Evolutionary conservation across 1,139 yeast genomes (phyloP).

Genomic region (Nakaseomyces glabratus): DNA sequence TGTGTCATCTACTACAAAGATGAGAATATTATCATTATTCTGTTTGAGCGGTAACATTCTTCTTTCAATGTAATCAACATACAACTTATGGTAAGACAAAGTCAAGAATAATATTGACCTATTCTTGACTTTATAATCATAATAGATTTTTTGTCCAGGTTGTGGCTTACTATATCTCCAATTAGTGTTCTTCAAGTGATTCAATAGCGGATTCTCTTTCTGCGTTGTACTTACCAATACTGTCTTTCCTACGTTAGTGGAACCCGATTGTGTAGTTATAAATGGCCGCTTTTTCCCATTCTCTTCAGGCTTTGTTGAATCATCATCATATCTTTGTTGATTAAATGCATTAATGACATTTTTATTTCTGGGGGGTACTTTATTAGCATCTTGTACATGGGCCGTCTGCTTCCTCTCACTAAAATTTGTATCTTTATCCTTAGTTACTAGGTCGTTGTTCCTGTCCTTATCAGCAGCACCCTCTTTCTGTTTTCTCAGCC

Average conservation of each 20-base stretch:
- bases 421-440: no score
- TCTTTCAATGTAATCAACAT: constrained; percentile 76
- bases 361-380: no score
- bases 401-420: background rate
- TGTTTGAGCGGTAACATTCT: constrained; percentile 53
- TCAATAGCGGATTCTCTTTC: constrained; percentile 51
- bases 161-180: constrained; percentile 39
- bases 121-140: constrained; percentile 56
- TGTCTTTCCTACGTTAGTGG: constrained; percentile 18
- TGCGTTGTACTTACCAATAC: constrained; percentile 46
- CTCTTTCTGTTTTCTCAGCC: constrained; percentile 32
- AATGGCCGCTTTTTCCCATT: constrained; percentile 11
- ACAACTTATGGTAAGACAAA: constrained; percentile 72
- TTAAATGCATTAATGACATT: constrained; percentile 26
- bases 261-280: constrained; percentile 5
- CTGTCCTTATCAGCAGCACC: constrained; percentile 8
- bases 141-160: constrained; percentile 40
- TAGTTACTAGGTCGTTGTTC: background rate
- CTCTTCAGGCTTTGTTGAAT: constrained; percentile 1
- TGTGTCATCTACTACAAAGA: constrained; percentile 73
- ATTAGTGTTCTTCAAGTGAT: constrained; percentile 40
- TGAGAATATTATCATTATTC: constrained; percentile 48
- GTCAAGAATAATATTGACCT: constrained; percentile 68
- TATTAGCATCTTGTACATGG: no score
- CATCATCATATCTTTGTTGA: constrained; percentile 13